These are phyloP conservation scores for Phialophora chinensis DNA, from an alignment of 2,329 filamentous ascomycete genomes.

Conservation along the genomic window DNA sequence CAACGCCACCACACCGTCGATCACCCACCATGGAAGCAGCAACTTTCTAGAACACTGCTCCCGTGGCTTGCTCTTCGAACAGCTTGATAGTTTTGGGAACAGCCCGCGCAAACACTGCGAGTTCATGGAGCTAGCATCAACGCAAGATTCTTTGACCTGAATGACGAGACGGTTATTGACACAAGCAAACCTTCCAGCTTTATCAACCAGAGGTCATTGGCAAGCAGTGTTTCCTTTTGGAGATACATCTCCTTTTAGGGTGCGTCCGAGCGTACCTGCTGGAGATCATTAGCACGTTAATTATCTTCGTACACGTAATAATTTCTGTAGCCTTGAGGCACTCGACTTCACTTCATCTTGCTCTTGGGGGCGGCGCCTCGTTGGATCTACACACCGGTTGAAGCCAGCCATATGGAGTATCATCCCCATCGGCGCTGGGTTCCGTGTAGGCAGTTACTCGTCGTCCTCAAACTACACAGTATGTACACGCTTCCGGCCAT, in stretches of 20 bases:
- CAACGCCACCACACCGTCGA: background rate
- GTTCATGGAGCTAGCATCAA: background rate
- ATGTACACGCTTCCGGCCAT: background rate
- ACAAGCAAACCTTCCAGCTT: background rate
- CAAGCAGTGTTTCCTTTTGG: background rate
- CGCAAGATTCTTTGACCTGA: background rate
- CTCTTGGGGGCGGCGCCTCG: background rate
- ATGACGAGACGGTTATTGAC: background rate
- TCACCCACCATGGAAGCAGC: background rate
- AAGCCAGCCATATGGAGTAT: background rate
- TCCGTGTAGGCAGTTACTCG: background rate
- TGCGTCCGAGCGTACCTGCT: background rate
- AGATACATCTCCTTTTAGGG: background rate
- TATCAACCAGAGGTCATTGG: background rate
- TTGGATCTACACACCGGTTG: background rate
- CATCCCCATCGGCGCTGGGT: background rate
- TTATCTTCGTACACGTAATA: background rate
- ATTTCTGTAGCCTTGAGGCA: background rate
- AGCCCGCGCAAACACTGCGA: background rate
- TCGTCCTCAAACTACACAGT: too few relatives aligned
- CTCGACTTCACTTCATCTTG: background rate
- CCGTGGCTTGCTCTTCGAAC: background rate
- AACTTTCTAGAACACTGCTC: background rate
- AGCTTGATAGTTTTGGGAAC: background rate
- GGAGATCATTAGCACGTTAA: background rate